phyloP scores from a whole-genome alignment of 306 rosid genomes.

The Vigna nakashimae region DNA sequence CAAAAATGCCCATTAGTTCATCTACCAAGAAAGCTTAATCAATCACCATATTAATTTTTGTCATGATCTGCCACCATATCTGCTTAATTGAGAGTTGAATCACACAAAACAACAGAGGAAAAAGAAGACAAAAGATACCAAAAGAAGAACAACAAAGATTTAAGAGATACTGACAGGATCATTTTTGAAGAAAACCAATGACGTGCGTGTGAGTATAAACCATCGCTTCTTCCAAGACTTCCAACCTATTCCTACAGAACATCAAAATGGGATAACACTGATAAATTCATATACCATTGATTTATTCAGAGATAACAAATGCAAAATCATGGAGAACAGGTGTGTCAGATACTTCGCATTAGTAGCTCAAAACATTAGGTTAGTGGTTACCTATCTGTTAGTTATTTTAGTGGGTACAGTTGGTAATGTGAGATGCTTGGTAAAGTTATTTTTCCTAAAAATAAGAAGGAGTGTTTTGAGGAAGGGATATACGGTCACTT shows the following conservation, averaged over 20 bases:
- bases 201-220: constrained; percentile 94
- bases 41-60: neutral
- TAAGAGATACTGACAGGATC: constrained; percentile 85
- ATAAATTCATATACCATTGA: constrained; percentile 27
- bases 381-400: neutral
- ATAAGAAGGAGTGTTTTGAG: neutral
- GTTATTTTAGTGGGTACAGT: neutral
- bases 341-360: neutral
- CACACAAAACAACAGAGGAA: constrained; percentile 5
- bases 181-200: constrained; percentile 93
- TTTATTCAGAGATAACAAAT: constrained; percentile 19
- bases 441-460: neutral
- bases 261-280: constrained; percentile 38
- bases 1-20: constrained; percentile 26
- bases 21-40: constrained; percentile 8
- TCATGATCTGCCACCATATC: neutral
- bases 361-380: neutral
- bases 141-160: constrained; percentile 29
- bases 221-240: constrained; percentile 99
- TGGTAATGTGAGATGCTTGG: neutral
- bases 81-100: constrained; percentile 17
- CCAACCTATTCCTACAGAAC: constrained; percentile 95
- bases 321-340: constrained; percentile 10
- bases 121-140: constrained; percentile 7
- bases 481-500: neutral